A percentile compares a stretch with the other conserved stretches of the same genome.
These are phyloP conservation scores for Boletus semigastroideus DNA, from an alignment of 1,284 basidiomycete species.

Conservation along the genomic window DNA sequence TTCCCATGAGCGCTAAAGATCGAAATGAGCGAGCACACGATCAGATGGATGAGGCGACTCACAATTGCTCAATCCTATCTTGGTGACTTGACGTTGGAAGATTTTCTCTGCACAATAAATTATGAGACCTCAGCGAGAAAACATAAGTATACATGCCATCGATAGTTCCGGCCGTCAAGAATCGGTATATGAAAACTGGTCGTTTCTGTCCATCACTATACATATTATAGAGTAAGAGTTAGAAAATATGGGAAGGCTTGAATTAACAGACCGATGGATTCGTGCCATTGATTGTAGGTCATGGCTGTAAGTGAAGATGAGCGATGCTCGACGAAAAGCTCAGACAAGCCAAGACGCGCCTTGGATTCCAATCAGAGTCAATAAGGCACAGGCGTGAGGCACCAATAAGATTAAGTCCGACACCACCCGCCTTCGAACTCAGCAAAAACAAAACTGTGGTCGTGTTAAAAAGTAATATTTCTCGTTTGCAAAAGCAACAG, in stretches of 20 bases:
- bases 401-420: constrained; percentile 91
- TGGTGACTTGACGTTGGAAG: constrained; percentile 93
- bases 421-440: constrained; percentile 94
- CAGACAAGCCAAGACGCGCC: constrained; percentile 50
- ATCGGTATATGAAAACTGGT: constrained; percentile 91
- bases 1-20: constrained; percentile 61
- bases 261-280: constrained; percentile 74
- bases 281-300: constrained; percentile 98
- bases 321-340: not conserved
- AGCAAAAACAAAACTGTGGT: constrained; percentile 87
- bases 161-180: constrained; percentile 80
- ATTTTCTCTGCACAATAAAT: constrained; percentile 64
- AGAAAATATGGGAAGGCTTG: not conserved
- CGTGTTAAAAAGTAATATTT: constrained; percentile 10
- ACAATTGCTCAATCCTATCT: constrained; percentile 89
- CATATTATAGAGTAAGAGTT: constrained; percentile 4
- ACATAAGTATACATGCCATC: constrained; percentile 49
- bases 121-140: not conserved
- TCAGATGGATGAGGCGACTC: constrained; percentile 32
- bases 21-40: constrained; percentile 8
- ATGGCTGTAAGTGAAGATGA: constrained; percentile 47
- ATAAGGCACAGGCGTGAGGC: constrained; percentile 82
- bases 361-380: constrained; percentile 97
- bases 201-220: constrained; percentile 93
- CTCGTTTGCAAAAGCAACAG: constrained; percentile 27